These are phyloP conservation scores for Stephania yunnanensis DNA, from an alignment of 164 flowering plant species.

Conservation along the genomic window DNA sequence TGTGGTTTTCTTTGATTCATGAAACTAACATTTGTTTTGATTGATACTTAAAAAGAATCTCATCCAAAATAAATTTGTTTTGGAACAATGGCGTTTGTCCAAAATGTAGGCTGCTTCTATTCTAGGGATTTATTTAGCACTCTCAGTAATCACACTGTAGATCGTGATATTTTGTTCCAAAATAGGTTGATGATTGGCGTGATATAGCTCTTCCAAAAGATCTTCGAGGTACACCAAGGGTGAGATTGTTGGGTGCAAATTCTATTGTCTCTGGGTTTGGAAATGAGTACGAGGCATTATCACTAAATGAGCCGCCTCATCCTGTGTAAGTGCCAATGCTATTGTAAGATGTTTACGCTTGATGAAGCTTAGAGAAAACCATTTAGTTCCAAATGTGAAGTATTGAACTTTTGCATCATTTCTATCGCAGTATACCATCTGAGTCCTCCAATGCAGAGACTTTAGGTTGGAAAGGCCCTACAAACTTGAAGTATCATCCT, in stretches of 20 bases:
- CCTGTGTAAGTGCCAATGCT: conserved; percentile 32
- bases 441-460: conserved; percentile 39
- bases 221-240: conserved; percentile 41
- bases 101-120: neutral
- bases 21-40: neutral
- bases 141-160: neutral
- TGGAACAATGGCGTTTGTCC: neutral
- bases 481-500: conserved; percentile 30
- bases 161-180: neutral
- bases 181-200: conserved; percentile 97
- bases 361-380: neutral
- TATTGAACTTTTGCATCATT: conserved; percentile 4
- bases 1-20: neutral
- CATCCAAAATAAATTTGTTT: neutral
- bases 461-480: conserved; percentile 25
- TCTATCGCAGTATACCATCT: conserved; percentile 34
- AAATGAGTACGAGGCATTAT: conserved; percentile 55
- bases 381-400: neutral
- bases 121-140: neutral
- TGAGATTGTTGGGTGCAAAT: conserved; percentile 62
- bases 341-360: neutral
- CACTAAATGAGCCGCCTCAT: conserved; percentile 31
- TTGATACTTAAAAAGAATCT: neutral
- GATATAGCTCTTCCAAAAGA: conserved; percentile 87
- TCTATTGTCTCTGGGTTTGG: conserved; percentile 83